Base-by-base conservation (phyloP, 106 monocot genomes). In the Phalaenopsis equestris region DNA sequence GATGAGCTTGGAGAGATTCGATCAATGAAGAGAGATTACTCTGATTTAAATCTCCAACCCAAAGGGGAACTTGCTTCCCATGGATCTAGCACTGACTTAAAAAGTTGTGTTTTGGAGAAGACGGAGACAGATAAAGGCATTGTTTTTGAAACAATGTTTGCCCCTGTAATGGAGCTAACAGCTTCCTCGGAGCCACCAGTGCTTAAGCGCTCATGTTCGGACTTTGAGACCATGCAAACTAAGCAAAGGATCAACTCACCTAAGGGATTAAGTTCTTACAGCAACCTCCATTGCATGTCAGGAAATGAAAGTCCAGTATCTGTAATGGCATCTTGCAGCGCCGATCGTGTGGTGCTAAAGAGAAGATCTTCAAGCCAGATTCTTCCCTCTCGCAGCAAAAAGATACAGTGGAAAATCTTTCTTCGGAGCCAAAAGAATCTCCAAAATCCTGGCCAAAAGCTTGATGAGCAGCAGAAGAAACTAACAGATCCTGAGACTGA, bases 321-420 rank as follows among this genome's bases (percentile, higher is more conserved):
- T 3, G 87, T 85, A 1, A 85, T 78, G 61, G 85, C 89, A n/a
- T 80, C 85, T 3, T 84, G 81, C 78, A 96, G 91, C 23, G 96
- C 96, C 0, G 96, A 93, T 68, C 77, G 67, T 52, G 86, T 96
- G 18, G 93, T 91, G 88, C 79, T 96, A 37, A 96, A 93, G 86
- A 93, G 90, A 81, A 81, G 87, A 65, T 91, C 91, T 5, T 93
- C 91, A 5, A 96, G 91, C 41, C 93, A 96, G 79, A 89, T 96
- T 74, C 92, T 96, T 41, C 94, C 94, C 19, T 94, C 96, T 6
- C 84, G 90, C 67, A 97, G 96, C 84, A 39, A 94, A 56, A 96
- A 93, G 81, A 82, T 96, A 3, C 93, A 93, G 96, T 96, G 96
- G 96, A 88, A 89, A 84, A 86, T 93, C 61, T 94, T 96, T 48